Percentiles rank a stretch among this genome's conserved stretches.
phyloP scores from a whole-genome alignment of 2,329 filamentous ascomycete species.

The Emergomyces orientalis region DNA sequence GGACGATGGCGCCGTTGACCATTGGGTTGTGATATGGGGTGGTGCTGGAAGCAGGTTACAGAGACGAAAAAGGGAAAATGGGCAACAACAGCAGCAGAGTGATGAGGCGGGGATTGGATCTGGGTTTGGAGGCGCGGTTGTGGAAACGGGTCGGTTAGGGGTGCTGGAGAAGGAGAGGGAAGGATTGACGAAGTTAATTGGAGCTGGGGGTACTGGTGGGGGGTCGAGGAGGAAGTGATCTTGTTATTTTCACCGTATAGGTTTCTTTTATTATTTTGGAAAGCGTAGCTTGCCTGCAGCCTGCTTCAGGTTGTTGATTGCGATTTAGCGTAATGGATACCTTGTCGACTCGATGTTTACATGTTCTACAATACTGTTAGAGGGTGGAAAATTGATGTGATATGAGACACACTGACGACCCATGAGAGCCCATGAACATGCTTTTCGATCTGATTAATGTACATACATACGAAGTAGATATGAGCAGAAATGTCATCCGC shows the following conservation, averaged over 20 bases:
- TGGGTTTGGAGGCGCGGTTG: slow-evolving; percentile 30
- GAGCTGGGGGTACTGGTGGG: slow-evolving; percentile 18
- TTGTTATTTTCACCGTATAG: not conserved
- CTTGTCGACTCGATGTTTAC: not conserved
- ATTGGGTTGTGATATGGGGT: slow-evolving; percentile 58
- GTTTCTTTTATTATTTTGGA: not conserved
- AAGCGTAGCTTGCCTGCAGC: not conserved
- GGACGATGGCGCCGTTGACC: slow-evolving; percentile 51
- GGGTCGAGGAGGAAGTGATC: slow-evolving; percentile 23
- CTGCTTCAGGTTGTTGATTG: not conserved
- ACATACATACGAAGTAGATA: slow-evolving; percentile 1
- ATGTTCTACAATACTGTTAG: not conserved
- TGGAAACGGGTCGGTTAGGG: slow-evolving; percentile 54
- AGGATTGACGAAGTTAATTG: slow-evolving; percentile 55
- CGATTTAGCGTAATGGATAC: slow-evolving; percentile 4
- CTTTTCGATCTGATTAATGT: slow-evolving; percentile 6
- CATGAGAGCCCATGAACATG: not conserved
- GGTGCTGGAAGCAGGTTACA: slow-evolving; percentile 38
- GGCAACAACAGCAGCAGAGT: slow-evolving; percentile 21
- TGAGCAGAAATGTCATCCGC: not conserved
- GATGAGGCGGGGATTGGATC: slow-evolving; percentile 9
- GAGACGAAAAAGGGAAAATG: slow-evolving; percentile 26
- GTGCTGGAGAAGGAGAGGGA: slow-evolving; percentile 60
- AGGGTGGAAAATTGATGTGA: not conserved
- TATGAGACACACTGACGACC: not conserved